Evolutionary conservation across 768 basidiomycete species (phyloP).

Genomic region (Lactarius quietus): DNA sequence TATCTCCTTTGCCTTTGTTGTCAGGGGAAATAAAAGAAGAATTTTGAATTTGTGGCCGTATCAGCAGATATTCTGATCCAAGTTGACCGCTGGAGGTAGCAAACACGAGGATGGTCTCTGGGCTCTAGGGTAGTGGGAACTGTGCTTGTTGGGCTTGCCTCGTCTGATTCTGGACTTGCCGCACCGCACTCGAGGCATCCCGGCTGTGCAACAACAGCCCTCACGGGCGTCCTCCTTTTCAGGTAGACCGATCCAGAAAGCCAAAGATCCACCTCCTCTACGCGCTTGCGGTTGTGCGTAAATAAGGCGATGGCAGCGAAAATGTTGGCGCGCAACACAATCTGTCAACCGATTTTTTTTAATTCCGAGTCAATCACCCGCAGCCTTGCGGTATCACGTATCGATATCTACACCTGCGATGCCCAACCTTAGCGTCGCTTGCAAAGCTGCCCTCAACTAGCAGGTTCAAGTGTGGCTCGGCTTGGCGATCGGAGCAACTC

Average conservation of each 20-base stretch:
- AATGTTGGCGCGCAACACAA: not conserved
- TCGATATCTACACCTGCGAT: not conserved
- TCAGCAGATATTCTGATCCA: not conserved
- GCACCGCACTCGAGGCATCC: not conserved
- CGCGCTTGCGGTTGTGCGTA: not conserved
- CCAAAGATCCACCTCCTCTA: slow-evolving; percentile 4
- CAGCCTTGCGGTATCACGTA: not conserved
- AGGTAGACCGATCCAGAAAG: slow-evolving; percentile 5
- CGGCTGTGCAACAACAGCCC: not conserved
- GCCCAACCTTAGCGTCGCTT: not conserved
- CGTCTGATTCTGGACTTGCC: not conserved
- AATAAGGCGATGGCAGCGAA: not conserved
- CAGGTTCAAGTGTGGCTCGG: too few species aligned
- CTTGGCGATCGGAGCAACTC: not conserved
- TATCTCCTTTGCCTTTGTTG: not conserved
- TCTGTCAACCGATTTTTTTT: not conserved
- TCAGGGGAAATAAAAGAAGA: not conserved
- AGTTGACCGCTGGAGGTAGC: not conserved
- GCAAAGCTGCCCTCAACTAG: not conserved
- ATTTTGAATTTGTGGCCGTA: not conserved
- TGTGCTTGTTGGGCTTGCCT: not conserved
- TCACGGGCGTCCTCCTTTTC: not conserved
- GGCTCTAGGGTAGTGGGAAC: not conserved
- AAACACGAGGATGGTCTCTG: not conserved
- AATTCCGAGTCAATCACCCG: not conserved